Evolutionary conservation across 2,329 filamentous ascomycete species (phyloP), one percentile per base, ranked within the genome.

Genomic region (Colletotrichum spaethianum): DNA sequence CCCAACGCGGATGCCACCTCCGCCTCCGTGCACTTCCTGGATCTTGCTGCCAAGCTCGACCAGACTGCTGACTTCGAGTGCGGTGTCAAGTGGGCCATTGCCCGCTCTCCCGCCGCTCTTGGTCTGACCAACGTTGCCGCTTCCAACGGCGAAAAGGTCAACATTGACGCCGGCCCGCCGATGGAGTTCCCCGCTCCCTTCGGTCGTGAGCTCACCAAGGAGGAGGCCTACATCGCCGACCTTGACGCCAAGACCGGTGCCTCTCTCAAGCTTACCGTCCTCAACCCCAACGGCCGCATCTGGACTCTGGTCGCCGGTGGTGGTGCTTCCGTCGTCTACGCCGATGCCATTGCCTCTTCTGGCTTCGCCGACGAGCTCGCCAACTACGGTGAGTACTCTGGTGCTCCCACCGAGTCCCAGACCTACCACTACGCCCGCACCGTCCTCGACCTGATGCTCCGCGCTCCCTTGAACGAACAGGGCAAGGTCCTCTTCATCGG

Each of bases 301-400:
- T 99, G 96, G 96, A 99, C 96, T 73, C 90, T 99, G 75, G 96
- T 99, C 76, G 96, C 96, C 79, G 96, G 96, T 93, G 96, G 96
- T 91, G 96, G 96, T 94, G 96, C 96, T 75, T 99, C 96, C 61
- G 96, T 99, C 80, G 96, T 99, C 77, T 99, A 99, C 85, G 96
- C 96, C 75, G 96, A 99, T 83, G 96, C 96, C 85, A 99, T 99
- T 84, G 96, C 96, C 78, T 98, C 95, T 74, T 92, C 94, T 80
- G 96, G 96, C 76, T 98, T 97, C 83, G 95, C 97, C 75, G 92
- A 94, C 79, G 95, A 99, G 86, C 92, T 99, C 66, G 96, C 96
- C 87, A 99, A 99, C 92, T 99, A 99, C 83, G 96, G 96, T 84
- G 96, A 99, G 87, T 99, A 99, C 92, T 98, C 96, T 75, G 96